These are phyloP conservation scores for Trichoderma atroviride DNA, from an alignment of 2,329 filamentous ascomycete genomes.

Conservation along the genomic window DNA sequence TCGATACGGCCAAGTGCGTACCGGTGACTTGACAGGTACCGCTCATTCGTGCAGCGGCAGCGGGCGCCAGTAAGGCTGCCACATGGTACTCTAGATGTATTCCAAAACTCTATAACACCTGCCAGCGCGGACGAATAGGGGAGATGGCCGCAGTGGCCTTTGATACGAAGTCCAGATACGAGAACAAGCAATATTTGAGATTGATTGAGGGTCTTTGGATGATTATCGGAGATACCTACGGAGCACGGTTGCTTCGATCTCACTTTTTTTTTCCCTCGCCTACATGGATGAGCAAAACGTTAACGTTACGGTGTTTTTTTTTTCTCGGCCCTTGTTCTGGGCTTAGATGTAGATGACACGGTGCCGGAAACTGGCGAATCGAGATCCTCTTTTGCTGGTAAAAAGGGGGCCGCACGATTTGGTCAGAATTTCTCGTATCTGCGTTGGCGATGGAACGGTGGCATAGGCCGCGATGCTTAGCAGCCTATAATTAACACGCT, in stretches of 20 bases:
- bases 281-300: background rate
- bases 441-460: constrained; percentile 8
- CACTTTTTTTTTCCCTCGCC: background rate
- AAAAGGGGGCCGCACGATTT: constrained; percentile 17
- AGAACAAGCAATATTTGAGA: background rate
- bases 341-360: constrained; percentile 20
- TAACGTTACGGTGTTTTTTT: background rate
- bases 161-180: constrained; percentile 6
- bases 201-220: background rate
- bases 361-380: constrained; percentile 18
- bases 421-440: constrained; percentile 13
- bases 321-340: constrained; percentile 3
- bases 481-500: constrained; percentile 4
- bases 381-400: constrained; percentile 8
- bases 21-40: constrained; percentile 12
- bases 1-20: constrained; percentile 21
- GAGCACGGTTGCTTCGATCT: background rate
- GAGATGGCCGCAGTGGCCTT: background rate
- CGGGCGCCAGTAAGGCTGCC: background rate
- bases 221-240: background rate
- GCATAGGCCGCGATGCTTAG: background rate
- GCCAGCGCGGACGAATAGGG: background rate
- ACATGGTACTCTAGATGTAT: background rate
- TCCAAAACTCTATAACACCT: background rate
- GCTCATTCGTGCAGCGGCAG: background rate